Evolutionary conservation across 192 early-diverging fungal species (phyloP).

Genomic region (Backusella parvicylindrica): DNA sequence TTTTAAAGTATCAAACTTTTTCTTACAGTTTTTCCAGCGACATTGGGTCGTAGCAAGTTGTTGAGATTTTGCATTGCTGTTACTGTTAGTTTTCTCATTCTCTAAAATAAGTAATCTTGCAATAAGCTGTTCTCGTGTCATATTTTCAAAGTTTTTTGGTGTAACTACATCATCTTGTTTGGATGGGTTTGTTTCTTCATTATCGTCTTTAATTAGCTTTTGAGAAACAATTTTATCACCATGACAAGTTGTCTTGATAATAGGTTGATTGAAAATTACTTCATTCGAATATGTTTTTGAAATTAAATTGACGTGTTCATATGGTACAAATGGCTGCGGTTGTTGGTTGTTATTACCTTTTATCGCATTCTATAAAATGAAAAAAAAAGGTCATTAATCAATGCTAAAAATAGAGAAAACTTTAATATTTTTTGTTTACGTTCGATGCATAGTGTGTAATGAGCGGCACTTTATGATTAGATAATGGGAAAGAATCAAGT

Average conservation of each 20-base stretch:
- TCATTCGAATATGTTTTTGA: neutral
- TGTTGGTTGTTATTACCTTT: neutral
- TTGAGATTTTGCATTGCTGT: conserved; percentile 11
- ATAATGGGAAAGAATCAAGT: neutral
- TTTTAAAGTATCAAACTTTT: conserved; percentile 41
- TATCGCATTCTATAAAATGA: neutral
- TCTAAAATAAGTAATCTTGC: conserved; percentile 17
- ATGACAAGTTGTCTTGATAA: neutral
- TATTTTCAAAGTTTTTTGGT: conserved; percentile 10
- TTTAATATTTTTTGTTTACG: neutral
- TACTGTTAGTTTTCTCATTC: conserved; percentile 9
- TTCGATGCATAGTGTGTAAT: neutral
- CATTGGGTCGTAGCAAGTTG: conserved; percentile 8
- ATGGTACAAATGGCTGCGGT: neutral
- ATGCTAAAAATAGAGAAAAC: neutral
- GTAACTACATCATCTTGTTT: neutral
- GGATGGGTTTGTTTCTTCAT: neutral
- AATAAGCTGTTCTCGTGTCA: conserved; percentile 25
- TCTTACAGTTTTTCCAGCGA: conserved; percentile 45
- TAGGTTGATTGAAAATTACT: neutral
- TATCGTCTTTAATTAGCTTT: neutral
- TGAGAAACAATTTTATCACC: neutral
- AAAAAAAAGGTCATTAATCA: neutral
- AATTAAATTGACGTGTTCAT: neutral
- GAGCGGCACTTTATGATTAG: neutral